Evolutionary conservation across 2,329 filamentous ascomycete species (phyloP).

Genomic region (Diaporthe australafricana): DNA sequence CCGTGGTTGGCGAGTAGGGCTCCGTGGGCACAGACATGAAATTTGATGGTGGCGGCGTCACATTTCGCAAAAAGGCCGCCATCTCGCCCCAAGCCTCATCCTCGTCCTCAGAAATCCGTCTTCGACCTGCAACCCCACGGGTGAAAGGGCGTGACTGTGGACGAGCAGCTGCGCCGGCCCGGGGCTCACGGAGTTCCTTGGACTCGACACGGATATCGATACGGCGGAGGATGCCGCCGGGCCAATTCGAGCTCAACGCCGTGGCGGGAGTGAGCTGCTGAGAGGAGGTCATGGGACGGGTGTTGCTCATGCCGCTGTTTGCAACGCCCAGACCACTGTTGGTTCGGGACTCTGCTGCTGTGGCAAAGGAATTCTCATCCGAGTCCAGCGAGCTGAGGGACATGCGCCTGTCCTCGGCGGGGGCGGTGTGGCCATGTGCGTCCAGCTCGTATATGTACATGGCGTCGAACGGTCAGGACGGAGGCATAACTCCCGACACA

Average conservation of each 20-base stretch:
- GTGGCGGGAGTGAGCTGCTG: slow-evolving; percentile 38
- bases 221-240: slow-evolving; percentile 38
- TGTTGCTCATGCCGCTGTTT: slow-evolving; percentile 7
- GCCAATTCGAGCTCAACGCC: slow-evolving; percentile 22
- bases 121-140: not conserved
- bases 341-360: slow-evolving; percentile 15
- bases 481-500: slow-evolving; percentile 16
- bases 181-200: not conserved
- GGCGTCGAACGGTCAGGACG: not conserved
- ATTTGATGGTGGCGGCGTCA: slow-evolving; percentile 61
- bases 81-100: slow-evolving; percentile 48
- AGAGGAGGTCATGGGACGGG: slow-evolving; percentile 13
- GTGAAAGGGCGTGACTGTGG: not conserved
- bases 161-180: not conserved
- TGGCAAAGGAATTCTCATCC: slow-evolving; percentile 19
- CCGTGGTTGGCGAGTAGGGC: slow-evolving; percentile 39
- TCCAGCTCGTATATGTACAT: slow-evolving; percentile 28
- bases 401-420: slow-evolving; percentile 2
- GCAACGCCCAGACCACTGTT: slow-evolving; percentile 19
- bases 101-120: slow-evolving; percentile 31
- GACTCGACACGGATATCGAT: slow-evolving; percentile 40
- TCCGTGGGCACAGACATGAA: slow-evolving; percentile 58
- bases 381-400: slow-evolving; percentile 23
- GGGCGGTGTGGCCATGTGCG: slow-evolving; percentile 8
- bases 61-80: slow-evolving; percentile 62